Conservation (phyloP, 257 asterid genomes). For the Solanum arcanum region DNA sequence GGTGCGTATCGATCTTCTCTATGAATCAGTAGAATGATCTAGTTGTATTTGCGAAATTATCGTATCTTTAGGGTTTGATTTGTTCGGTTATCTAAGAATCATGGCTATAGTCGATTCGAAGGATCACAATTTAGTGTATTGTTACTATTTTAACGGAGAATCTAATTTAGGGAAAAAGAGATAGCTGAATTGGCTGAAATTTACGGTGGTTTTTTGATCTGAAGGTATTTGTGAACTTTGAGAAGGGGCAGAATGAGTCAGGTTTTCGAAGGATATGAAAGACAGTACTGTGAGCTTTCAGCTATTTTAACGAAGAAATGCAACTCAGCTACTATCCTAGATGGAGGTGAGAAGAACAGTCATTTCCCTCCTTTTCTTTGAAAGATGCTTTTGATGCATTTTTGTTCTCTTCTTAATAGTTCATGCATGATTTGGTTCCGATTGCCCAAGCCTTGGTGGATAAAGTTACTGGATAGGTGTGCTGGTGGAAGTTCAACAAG, state of each 20-base stretch:
- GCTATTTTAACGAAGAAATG: slow-evolving; percentile 54
- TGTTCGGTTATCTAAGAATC: background rate
- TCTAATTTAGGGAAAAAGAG: background rate
- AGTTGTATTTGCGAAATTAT: background rate
- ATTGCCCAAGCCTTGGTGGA: background rate
- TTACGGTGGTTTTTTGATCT: slow-evolving; percentile 7
- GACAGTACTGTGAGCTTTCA: slow-evolving; percentile 76
- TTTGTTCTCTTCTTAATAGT: background rate
- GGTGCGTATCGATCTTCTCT: background rate
- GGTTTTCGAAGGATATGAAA: slow-evolving; percentile 74
- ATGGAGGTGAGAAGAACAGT: slow-evolving; percentile 45
- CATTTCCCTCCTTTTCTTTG: background rate
- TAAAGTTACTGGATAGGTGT: background rate
- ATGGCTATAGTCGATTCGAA: background rate
- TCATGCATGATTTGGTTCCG: background rate
- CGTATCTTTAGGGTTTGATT: background rate
- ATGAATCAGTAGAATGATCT: background rate
- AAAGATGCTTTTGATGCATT: background rate
- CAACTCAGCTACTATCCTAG: slow-evolving; percentile 38
- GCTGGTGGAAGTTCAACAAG: background rate
- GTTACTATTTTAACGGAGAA: background rate
- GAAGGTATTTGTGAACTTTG: slow-evolving; percentile 7
- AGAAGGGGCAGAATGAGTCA: slow-evolving; percentile 38
- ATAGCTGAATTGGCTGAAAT: background rate
- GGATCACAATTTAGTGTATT: background rate